Conservation (phyloP, 208 protist genomes). For the Wallacemonas sp. region DNA sequence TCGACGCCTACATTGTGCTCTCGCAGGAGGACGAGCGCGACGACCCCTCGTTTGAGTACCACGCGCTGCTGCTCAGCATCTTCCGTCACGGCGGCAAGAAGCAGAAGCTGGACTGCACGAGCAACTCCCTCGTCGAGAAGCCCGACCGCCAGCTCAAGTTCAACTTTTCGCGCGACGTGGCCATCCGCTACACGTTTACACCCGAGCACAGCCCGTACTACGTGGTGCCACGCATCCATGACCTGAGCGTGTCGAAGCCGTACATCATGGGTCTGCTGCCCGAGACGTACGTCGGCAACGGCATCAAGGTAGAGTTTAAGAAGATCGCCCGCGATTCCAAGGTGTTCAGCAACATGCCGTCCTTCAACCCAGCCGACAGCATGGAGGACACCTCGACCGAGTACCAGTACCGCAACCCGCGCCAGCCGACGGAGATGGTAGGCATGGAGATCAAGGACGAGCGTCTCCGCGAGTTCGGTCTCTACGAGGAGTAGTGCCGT, state of each 20-base stretch:
- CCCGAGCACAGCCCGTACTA: constrained; percentile 78
- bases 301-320: constrained; percentile 73
- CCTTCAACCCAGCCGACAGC: constrained; percentile 49
- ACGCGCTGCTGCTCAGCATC: constrained; percentile 65
- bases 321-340: constrained; percentile 59
- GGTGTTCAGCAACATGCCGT: constrained; percentile 80
- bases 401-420: constrained; percentile 75
- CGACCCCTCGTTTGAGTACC: constrained; percentile 46
- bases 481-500: constrained; percentile 38
- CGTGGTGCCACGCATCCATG: constrained; percentile 73
- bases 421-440: constrained; percentile 59
- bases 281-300: constrained; percentile 75
- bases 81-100: constrained; percentile 65
- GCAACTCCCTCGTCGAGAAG: constrained; percentile 68
- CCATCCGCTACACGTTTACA: constrained; percentile 64
- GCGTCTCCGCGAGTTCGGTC: constrained; percentile 64
- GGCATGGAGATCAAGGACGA: constrained; percentile 65
- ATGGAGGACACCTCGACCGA: constrained; percentile 55
- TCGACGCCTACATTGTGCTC: constrained; percentile 63
- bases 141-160: constrained; percentile 74
- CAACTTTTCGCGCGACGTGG: constrained; percentile 78
- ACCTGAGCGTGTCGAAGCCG: constrained; percentile 46
- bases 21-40: constrained; percentile 78
- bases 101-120: constrained; percentile 65
- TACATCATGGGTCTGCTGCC: constrained; percentile 74